These are phyloP conservation scores for Aspergillus sp. DNA, from an alignment of 2,329 filamentous ascomycete species.

Conservation along the genomic window DNA sequence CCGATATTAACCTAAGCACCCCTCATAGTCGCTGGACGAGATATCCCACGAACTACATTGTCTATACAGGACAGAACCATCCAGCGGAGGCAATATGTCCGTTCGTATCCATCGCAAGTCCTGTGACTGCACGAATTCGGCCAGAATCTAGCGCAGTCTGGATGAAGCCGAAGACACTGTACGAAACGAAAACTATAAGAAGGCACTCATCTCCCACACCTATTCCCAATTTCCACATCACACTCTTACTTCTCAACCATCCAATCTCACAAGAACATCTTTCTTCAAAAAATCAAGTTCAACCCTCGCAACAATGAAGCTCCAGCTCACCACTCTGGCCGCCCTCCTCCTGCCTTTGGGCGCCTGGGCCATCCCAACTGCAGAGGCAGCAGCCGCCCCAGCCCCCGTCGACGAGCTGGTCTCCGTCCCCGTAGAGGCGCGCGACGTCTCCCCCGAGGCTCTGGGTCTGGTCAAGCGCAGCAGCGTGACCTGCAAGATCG, in stretches of 20 bases:
- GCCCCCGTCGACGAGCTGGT: too few relatives aligned
- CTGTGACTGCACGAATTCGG: too few relatives aligned
- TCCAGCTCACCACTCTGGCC: not conserved
- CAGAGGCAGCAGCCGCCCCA: not conserved
- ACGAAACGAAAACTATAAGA: too few relatives aligned
- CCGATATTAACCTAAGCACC: not conserved
- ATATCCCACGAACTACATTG: not conserved
- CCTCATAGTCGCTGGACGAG: not conserved
- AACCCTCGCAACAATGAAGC: constrained; percentile 2
- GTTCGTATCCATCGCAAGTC: too few relatives aligned
- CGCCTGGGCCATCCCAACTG: constrained; percentile 1
- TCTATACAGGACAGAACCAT: not conserved
- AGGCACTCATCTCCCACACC: not conserved
- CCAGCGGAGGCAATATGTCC: too few relatives aligned
- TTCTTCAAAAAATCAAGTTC: not conserved
- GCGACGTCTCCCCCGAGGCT: not conserved
- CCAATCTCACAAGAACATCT: not conserved
- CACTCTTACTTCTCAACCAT: not conserved
- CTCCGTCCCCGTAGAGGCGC: not conserved
- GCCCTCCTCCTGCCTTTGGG: not conserved
- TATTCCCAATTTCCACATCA: not conserved
- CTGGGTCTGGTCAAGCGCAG: constrained; percentile 3
- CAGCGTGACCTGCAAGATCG: constrained; percentile 2
- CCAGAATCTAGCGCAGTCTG: too few relatives aligned
- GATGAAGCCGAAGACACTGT: too few relatives aligned